These are phyloP conservation scores for Diaporthe ampelina DNA, from an alignment of 2,329 filamentous ascomycete genomes.

Conservation along the genomic window DNA sequence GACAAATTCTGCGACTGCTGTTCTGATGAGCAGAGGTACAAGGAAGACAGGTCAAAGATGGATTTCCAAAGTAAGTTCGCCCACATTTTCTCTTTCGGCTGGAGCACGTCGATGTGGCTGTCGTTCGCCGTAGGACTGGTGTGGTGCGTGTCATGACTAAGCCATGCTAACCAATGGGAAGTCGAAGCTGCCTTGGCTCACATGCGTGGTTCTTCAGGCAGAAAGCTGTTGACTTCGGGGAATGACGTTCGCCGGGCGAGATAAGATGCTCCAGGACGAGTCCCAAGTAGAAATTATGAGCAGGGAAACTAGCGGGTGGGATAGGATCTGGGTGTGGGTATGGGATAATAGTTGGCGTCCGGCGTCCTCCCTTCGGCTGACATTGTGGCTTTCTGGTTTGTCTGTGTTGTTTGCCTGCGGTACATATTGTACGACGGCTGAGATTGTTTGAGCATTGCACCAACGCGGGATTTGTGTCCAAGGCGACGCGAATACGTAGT, in stretches of 20 bases:
- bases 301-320: neutral
- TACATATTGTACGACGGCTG: neutral
- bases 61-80: conserved; percentile 39
- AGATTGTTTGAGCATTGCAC: conserved; percentile 13
- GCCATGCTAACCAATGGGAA: conserved; percentile 40
- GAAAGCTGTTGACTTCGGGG: neutral
- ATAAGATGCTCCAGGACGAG: neutral
- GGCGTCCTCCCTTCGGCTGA: conserved; percentile 1
- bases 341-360: neutral
- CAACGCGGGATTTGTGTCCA: conserved; percentile 22
- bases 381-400: neutral
- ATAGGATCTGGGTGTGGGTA: neutral
- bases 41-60: conserved; percentile 36
- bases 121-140: neutral
- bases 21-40: conserved; percentile 22
- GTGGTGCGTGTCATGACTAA: conserved; percentile 34
- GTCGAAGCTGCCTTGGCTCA: conserved; percentile 40
- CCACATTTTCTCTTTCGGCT: neutral
- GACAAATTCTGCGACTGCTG: conserved; percentile 38
- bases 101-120: neutral
- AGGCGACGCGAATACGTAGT: conserved; percentile 21
- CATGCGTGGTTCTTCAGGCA: conserved; percentile 33
- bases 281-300: neutral
- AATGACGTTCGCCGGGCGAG: neutral
- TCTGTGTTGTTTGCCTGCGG: conserved; percentile 37